phyloP scores from a whole-genome alignment of 768 basidiomycete genomes.

The Auricularia sp. region DNA sequence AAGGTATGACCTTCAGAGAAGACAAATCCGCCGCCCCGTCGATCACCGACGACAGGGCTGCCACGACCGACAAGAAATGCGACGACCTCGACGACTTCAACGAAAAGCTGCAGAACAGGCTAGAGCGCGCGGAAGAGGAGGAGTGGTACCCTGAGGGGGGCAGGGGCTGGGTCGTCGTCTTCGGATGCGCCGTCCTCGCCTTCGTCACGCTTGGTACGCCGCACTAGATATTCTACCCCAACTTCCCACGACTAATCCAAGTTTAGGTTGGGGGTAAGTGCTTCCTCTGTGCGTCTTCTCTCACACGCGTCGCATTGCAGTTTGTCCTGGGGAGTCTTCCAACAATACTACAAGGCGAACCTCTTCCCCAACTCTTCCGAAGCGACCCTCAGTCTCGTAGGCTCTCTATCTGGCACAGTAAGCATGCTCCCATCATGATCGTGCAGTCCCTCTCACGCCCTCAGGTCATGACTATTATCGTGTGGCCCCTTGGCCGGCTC shows the following conservation, averaged over 20 bases:
- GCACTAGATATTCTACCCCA: too few relatives aligned
- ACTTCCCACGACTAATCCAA: neutral
- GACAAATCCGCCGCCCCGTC: neutral
- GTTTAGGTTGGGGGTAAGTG: neutral
- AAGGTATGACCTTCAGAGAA: neutral
- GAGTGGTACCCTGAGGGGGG: neutral
- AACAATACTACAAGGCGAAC: constrained; percentile 5
- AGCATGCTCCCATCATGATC: neutral
- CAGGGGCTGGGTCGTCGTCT: neutral
- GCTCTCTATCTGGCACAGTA: constrained; percentile 1
- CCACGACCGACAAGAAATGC: neutral
- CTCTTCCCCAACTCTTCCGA: constrained; percentile 5
- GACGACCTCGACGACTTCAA: neutral
- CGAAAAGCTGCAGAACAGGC: neutral
- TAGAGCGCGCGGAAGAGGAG: neutral
- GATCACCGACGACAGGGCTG: neutral
- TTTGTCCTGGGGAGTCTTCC: constrained; percentile 5
- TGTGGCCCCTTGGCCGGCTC: constrained; percentile 1
- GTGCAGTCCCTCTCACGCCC: neutral
- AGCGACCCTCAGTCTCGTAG: constrained; percentile 1
- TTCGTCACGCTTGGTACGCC: neutral
- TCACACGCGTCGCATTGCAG: neutral
- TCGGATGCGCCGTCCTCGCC: neutral
- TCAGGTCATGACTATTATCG: constrained; percentile 5
- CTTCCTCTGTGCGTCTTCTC: neutral